Evolutionary conservation across 768 basidiomycete species (phyloP).

Genomic region (Rhodotorula diobovata): DNA sequence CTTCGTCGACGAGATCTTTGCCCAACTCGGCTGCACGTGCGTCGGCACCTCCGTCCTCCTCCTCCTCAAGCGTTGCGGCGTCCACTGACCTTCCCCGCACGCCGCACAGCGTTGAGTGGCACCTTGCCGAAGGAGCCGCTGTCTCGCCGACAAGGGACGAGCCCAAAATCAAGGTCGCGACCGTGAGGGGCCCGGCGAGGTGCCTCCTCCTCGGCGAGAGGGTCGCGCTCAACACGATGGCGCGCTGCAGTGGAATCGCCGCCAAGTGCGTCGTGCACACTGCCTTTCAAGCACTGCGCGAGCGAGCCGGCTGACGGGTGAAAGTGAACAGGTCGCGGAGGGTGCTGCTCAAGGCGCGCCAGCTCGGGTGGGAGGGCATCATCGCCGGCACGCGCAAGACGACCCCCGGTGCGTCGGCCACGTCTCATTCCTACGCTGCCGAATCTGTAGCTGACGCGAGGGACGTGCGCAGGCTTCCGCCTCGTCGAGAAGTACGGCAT

Average conservation of each 20-base stretch:
- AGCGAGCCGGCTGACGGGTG: background rate
- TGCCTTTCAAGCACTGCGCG: too few species aligned
- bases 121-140: slow-evolving; percentile 73
- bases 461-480: slow-evolving; percentile 63
- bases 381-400: slow-evolving; percentile 97
- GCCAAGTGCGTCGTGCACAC: slow-evolving; percentile 62
- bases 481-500: slow-evolving; percentile 98
- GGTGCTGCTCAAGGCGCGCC: slow-evolving; percentile 70
- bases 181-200: slow-evolving; percentile 81
- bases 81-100: background rate
- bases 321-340: slow-evolving; percentile 62
- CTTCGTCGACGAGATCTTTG: slow-evolving; percentile 90
- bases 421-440: slow-evolving; percentile 44
- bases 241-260: slow-evolving; percentile 93
- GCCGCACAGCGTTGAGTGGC: slow-evolving; percentile 78
- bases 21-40: slow-evolving; percentile 81
- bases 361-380: slow-evolving; percentile 75
- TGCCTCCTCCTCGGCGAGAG: slow-evolving; percentile 86
- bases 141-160: slow-evolving; percentile 71
- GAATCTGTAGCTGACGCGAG: background rate
- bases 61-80: background rate
- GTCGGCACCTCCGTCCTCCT: slow-evolving; percentile 47
- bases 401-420: slow-evolving; percentile 59
- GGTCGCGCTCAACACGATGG: slow-evolving; percentile 84
- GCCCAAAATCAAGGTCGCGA: slow-evolving; percentile 62